phyloP scores from a whole-genome alignment of 176 grass and related monocot genomes.

The Oryza meridionalis region DNA sequence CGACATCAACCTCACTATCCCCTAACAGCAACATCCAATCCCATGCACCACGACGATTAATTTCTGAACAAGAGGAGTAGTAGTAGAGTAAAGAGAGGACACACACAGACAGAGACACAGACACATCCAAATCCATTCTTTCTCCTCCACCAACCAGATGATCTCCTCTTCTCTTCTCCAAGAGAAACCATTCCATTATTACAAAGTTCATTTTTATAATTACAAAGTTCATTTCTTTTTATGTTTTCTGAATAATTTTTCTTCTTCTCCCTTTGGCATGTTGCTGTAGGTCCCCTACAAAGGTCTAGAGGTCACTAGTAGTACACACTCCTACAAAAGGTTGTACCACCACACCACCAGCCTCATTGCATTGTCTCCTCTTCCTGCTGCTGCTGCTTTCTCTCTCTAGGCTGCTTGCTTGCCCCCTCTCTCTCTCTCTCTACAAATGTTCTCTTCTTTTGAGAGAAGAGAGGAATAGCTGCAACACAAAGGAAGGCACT shows the following conservation, averaged over 20 bases:
- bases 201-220: background rate
- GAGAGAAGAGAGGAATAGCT: constrained; percentile 66
- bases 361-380: background rate
- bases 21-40: background rate
- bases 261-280: background rate
- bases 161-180: constrained; percentile 9
- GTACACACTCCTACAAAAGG: constrained; percentile 35
- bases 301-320: constrained; percentile 3
- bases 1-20: constrained; percentile 1
- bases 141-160: constrained; percentile 33
- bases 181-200: constrained; percentile 47
- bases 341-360: background rate
- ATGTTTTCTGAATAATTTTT: background rate
- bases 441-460: constrained; percentile 67
- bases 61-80: background rate
- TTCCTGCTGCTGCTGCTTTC: background rate
- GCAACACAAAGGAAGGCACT: constrained; percentile 54
- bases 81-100: background rate
- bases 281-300: constrained; percentile 2
- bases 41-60: constrained; percentile 15
- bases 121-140: background rate
- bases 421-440: background rate
- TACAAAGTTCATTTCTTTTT: background rate
- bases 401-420: background rate
- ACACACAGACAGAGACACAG: background rate